A percentile compares a stretch with the other conserved stretches of the same genome.
Evolutionary conservation across 2,329 filamentous ascomycete genomes (phyloP).

Genomic region (Neofusicoccum sp.): DNA sequence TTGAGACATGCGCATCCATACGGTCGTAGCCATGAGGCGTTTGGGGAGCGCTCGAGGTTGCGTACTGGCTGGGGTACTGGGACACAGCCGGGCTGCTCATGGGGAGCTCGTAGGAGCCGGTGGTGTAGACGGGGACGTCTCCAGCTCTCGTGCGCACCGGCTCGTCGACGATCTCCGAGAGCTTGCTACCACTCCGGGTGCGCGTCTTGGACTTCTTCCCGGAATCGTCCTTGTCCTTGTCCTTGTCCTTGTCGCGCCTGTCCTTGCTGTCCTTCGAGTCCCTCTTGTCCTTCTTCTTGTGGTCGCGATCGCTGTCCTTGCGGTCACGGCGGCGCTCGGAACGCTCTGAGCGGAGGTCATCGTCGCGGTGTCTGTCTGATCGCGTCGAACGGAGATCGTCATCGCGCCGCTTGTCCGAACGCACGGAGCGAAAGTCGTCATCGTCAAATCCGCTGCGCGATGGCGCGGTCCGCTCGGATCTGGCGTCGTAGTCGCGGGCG

Average conservation of each 20-base stretch:
- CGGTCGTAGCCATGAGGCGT: conserved; percentile 22
- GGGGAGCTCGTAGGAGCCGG: conserved; percentile 31
- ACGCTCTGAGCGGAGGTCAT: conserved; percentile 13
- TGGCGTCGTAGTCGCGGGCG: conserved; percentile 14
- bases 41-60: conserved; percentile 34
- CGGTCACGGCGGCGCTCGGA: conserved; percentile 25
- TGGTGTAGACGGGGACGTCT: conserved; percentile 27
- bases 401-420: conserved; percentile 23
- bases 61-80: conserved; percentile 35
- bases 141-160: conserved; percentile 23
- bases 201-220: conserved; percentile 15
- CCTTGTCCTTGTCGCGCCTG: conserved; percentile 29
- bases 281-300: conserved; percentile 30
- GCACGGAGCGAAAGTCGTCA: conserved; percentile 12
- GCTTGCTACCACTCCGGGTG: conserved; percentile 26
- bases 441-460: conserved; percentile 12
- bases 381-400: conserved; percentile 17
- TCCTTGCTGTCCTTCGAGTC: conserved; percentile 30
- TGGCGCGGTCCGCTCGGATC: conserved; percentile 13
- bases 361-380: conserved; percentile 24
- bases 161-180: conserved; percentile 31
- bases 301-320: conserved; percentile 33
- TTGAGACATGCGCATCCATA: conserved; percentile 44
- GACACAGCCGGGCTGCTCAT: conserved; percentile 32
- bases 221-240: conserved; percentile 18